Base-by-base conservation (phyloP, 208 protist species). In the Crithidia sp. region DNA sequence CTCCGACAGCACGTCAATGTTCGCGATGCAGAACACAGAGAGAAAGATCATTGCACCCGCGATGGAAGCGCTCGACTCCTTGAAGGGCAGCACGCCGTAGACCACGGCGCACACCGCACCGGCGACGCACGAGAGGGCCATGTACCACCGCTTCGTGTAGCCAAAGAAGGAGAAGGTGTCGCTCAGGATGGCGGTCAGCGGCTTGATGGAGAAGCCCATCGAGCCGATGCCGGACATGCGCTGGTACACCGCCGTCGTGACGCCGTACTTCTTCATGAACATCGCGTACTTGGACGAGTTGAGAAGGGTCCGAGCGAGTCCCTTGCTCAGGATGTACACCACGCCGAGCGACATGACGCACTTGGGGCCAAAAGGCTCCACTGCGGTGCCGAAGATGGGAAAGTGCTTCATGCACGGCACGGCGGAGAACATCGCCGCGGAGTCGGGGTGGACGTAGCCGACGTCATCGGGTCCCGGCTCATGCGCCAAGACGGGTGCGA, bases 61-160 rank as follows among this genome's bases (percentile, higher is more conserved):
- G 10, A 67, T 64, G 16, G 80, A 45, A 40, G 81, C 87, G 61
- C 74, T 81, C 16, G 74, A 71, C 54, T 40, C 19, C 68, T 75
- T 82, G 36, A 54, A 54, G 13, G 89, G 87, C 7, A 91, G 76
- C 2, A 86, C 52, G 40, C 78, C 87, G 68, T 82, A 90, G 19
- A 73, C 59, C 13, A 91, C 47, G 36, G 81, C 83, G 57, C 87
- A 75, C 0, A 57, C 79, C 3, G 53, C 74, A 17, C 85, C 86
- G 16, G 78, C 36, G 12, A 92, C 63, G 50, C 79, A 85, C 3
- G 87, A 92, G 10, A 77, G 45, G 9, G 12, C 45, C 45, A 49
- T 49, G 85, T 90, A 91, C 86, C 86, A 95, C 10, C 88, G 83
- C 83, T 92, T 93, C 19, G 83, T 86, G 79, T 93, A 95, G 17